Base-by-base conservation (phyloP, 2,329 filamentous ascomycete genomes). In the Lachnellula suecica region DNA sequence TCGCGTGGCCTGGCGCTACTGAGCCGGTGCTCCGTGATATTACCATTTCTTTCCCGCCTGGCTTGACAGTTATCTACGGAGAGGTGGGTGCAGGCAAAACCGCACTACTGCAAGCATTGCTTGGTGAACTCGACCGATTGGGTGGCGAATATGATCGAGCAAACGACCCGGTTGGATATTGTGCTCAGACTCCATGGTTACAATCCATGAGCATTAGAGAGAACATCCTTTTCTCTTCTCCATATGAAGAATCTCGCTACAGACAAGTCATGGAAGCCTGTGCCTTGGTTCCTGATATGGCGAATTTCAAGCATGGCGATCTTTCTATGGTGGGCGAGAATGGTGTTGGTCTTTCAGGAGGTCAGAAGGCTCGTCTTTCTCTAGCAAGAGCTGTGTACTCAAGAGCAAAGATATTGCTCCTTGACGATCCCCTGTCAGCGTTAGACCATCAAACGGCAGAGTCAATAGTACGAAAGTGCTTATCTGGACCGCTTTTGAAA, bases 1-100 rank as follows among this genome's bases (percentile, higher is more conserved):
- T 95, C 65, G 81, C 87, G 0, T 96, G 91, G 87, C 90, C 91
- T 0, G 88, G 88, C 0, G 81, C 81, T 1, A 66, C 76, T 2
- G 74, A 77, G 7, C 73, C 79, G 4, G 79, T 86, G 0, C 72
- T 87, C 0, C 69, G 71, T 19, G 68, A 83, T 44, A 68, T 87
- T 15, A 77, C 72, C 31, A 52, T 87, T 2, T 73, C 72, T 0
- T 83, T 87, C 25, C 73, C 79, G 0, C 62, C 63, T 15, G 84
- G 84, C 0, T 60, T 87, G 24, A 85, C 79, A 1, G 77, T 87
- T 10, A 71, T 87, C 2, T 79, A 74, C 58, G 84, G 84, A n/a
- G 80, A 84, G 59, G 83, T 87, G 1, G 84, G 79, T 2, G 71
- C 82, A 7, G 84, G 84, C 1, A 88, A 88, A 64, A 83, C 83